Evolutionary conservation across 208 protist genomes (phyloP).

Genomic region (Trypanosoma congolense): DNA sequence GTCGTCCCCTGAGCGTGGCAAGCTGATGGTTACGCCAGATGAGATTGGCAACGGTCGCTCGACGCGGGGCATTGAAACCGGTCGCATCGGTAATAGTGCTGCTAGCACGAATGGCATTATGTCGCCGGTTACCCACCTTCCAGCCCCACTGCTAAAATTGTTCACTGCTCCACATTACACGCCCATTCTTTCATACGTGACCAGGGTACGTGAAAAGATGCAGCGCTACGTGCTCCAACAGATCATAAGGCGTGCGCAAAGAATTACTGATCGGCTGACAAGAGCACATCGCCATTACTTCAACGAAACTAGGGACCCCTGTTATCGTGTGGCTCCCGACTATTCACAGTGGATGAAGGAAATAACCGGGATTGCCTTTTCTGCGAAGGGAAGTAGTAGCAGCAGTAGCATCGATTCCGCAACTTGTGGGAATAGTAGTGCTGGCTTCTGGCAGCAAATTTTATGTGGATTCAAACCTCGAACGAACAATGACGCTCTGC

Average conservation of each 20-base stretch:
- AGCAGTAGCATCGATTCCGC: not conserved
- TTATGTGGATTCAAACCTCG: conserved; percentile 11
- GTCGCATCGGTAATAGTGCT: not conserved
- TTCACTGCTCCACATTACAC: conserved; percentile 42
- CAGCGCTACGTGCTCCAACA: conserved; percentile 34
- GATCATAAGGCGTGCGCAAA: conserved; percentile 25
- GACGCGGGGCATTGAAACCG: too few species aligned
- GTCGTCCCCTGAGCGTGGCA: not conserved
- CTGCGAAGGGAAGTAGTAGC: not conserved
- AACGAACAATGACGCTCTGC: conserved; percentile 5
- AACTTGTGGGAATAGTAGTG: too few species aligned
- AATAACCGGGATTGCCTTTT: not conserved
- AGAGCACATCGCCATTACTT: conserved; percentile 26
- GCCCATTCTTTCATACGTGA: conserved; percentile 46
- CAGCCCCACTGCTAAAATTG: conserved; percentile 37
- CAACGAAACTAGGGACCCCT: conserved; percentile 17
- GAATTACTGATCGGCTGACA: conserved; percentile 26
- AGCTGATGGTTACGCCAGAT: not conserved
- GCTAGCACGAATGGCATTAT: not conserved
- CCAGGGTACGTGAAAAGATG: conserved; percentile 23
- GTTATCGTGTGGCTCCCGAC: conserved; percentile 13
- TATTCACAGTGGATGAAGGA: conserved; percentile 22
- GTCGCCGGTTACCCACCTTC: conserved; percentile 12
- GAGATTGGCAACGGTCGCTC: too few species aligned
- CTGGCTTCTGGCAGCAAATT: conserved; percentile 20